phyloP scores from a whole-genome alignment of 257 asterid genomes.

The Solanum medicagineum region DNA sequence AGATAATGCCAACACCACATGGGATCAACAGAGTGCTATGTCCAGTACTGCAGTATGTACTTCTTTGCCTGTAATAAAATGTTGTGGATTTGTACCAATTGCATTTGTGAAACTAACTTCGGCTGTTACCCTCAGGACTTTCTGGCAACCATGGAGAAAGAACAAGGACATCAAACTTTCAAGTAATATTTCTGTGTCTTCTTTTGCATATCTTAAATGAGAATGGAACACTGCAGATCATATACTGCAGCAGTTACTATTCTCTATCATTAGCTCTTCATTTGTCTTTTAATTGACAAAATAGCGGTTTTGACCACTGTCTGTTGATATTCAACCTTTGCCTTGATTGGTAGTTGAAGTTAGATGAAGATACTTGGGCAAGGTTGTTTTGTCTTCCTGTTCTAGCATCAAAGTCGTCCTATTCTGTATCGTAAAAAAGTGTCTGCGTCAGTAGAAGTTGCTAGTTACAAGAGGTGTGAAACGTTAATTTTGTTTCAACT shows the following conservation, averaged over 20 bases:
- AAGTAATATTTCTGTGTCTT: slow-evolving; percentile 28
- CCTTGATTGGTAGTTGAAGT: neutral
- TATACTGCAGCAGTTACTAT: neutral
- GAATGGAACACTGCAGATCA: neutral
- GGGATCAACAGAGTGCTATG: slow-evolving; percentile 75
- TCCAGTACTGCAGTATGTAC: slow-evolving; percentile 75
- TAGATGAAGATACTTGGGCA: neutral
- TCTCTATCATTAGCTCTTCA: neutral
- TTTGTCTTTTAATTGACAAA: neutral
- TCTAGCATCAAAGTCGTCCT: neutral
- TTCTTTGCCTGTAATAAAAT: neutral
- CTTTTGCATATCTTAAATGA: neutral
- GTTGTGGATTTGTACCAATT: neutral
- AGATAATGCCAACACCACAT: slow-evolving; percentile 37
- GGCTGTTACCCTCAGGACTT: slow-evolving; percentile 48
- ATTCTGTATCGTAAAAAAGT: neutral
- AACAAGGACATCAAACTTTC: slow-evolving; percentile 43
- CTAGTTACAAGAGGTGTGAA: neutral
- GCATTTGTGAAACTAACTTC: neutral
- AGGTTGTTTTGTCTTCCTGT: neutral
- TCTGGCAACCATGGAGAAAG: slow-evolving; percentile 48
- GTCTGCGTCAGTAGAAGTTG: neutral
- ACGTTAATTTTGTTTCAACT: neutral
- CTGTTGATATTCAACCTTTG: neutral
- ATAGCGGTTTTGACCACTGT: neutral